A percentile compares a stretch with the other conserved stretches of the same genome.
phyloP scores from a whole-genome alignment of 306 rosid genomes.

The Castanospermum australe region DNA sequence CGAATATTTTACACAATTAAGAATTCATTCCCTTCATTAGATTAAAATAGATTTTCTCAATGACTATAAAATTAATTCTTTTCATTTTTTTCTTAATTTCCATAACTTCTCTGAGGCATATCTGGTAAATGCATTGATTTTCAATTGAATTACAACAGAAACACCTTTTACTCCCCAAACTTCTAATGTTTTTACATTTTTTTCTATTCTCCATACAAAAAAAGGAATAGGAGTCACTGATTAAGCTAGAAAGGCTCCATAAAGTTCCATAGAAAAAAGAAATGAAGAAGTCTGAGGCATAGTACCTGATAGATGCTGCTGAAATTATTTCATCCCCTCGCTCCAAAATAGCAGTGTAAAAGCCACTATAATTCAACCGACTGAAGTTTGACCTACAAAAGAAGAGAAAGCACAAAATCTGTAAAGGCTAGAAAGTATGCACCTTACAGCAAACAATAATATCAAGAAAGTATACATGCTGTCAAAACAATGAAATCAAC shows the following conservation, averaged over 20 bases:
- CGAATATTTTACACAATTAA: not conserved
- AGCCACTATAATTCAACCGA: conserved; percentile 73
- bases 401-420: not conserved
- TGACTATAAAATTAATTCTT: not conserved
- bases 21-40: not conserved
- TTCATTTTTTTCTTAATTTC: not conserved
- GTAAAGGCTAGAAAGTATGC: not conserved
- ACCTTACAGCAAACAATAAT: conserved; percentile 8
- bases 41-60: not conserved
- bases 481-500: conserved; percentile 14
- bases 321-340: conserved; percentile 82
- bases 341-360: conserved; percentile 79
- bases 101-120: not conserved
- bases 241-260: not conserved
- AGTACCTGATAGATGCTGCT: conserved; percentile 82
- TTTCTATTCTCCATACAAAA: not conserved
- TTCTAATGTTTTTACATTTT: not conserved
- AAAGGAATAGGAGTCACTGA: not conserved
- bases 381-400: conserved; percentile 73
- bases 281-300: not conserved
- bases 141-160: conserved; percentile 1
- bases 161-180: not conserved
- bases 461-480: not conserved
- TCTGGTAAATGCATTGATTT: not conserved
- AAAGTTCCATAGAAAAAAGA: not conserved